phyloP scores from a whole-genome alignment of 2,329 filamentous ascomycete genomes.

The Sporothrix sp. region DNA sequence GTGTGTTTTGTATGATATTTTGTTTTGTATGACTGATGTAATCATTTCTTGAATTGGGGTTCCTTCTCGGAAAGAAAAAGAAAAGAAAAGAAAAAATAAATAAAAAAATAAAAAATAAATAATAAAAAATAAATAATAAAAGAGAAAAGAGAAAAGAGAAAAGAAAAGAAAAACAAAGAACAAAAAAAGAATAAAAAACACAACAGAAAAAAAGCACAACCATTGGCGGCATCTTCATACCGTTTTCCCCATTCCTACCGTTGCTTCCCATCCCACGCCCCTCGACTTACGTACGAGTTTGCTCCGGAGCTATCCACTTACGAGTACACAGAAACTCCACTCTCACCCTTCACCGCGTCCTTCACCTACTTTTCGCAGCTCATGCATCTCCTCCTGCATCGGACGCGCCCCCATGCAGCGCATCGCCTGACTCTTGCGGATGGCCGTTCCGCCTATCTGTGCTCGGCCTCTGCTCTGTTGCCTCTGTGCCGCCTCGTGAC shows the following conservation, averaged over 20 bases:
- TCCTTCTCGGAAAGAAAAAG: no score
- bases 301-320: not conserved
- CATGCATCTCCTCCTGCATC: slow-evolving; percentile 12
- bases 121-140: no score
- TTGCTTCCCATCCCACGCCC: no score
- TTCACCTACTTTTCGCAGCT: not conserved
- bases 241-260: not conserved
- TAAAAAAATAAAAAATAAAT: no score
- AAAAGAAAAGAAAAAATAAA: no score
- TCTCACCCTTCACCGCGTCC: not conserved
- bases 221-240: no score
- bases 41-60: no score
- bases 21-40: no score
- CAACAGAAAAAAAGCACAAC: not conserved
- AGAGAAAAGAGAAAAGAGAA: not conserved
- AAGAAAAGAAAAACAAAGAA: not conserved
- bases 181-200: not conserved
- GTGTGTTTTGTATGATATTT: no score
- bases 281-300: no score
- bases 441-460: not conserved
- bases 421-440: not conserved
- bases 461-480: not conserved
- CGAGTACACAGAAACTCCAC: not conserved
- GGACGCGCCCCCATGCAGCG: slow-evolving; percentile 1
- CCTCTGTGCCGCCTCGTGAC: not conserved